phyloP scores from a whole-genome alignment of 1,284 basidiomycete genomes.

The Moesziomyces antarcticus region DNA sequence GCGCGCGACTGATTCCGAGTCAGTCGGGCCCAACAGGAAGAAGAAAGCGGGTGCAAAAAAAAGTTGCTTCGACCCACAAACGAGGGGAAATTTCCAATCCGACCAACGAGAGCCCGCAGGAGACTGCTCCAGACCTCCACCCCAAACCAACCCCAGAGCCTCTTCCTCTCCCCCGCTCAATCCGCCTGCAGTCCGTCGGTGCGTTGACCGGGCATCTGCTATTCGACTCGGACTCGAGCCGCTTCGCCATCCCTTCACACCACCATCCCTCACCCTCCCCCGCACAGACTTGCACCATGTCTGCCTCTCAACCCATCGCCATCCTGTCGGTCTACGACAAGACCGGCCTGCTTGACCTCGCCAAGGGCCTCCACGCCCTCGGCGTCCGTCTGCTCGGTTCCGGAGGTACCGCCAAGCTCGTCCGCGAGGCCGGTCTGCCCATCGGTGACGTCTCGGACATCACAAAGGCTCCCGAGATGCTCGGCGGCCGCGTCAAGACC shows the following conservation, averaged over 20 bases:
- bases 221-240: not conserved
- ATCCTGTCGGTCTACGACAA: conserved; percentile 98
- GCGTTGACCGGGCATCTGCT: not conserved
- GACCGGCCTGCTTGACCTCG: conserved; percentile 87
- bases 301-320: conserved; percentile 70
- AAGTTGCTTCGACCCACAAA: not conserved
- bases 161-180: no score
- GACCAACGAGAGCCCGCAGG: not conserved
- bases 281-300: conserved; percentile 22
- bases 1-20: no score
- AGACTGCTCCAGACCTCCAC: not conserved
- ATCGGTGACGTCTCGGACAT: conserved; percentile 97
- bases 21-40: no score
- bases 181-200: not conserved
- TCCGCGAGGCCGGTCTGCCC: conserved; percentile 89
- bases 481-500: conserved; percentile 97
- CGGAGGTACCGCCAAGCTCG: conserved; percentile 96
- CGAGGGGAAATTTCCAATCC: not conserved
- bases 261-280: conserved; percentile 4
- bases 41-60: no score
- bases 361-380: conserved; percentile 80
- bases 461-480: conserved; percentile 99
- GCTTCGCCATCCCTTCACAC: not conserved
- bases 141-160: not conserved
- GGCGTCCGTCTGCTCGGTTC: conserved; percentile 92